Conservation (phyloP, 176 grass and related monocot species). For the Zea mays region Zm-B73-REFERENCE-NAM-5.0 NC_050098.1:201042501-201043000, state of each 20-base stretch:
- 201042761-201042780: slow-evolving; percentile 75
- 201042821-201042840: slow-evolving; percentile 87
- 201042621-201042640: background rate
- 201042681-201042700: background rate
- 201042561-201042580: slow-evolving; percentile 32
- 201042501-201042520: slow-evolving; percentile 83
- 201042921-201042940: slow-evolving; percentile 30
- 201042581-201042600: background rate
- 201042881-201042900: slow-evolving; percentile 86
- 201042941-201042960: background rate
- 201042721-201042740: slow-evolving; percentile 30
- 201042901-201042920: slow-evolving; percentile 67
- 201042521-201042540: slow-evolving; percentile 57
- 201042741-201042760: slow-evolving; percentile 99
- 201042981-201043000: slow-evolving; percentile 21
- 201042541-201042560: slow-evolving; percentile 95
- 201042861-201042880: slow-evolving; percentile 78
- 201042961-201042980: slow-evolving; percentile 8
- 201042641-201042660: background rate
- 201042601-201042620: background rate
- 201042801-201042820: slow-evolving; percentile 77
- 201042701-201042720: background rate
- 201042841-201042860: slow-evolving; percentile 85
- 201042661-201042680: slow-evolving; percentile 11
- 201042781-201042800: slow-evolving; percentile 77